Conservation (phyloP, 1,139 yeast genomes). For the Suhomyces taliae region DNA sequence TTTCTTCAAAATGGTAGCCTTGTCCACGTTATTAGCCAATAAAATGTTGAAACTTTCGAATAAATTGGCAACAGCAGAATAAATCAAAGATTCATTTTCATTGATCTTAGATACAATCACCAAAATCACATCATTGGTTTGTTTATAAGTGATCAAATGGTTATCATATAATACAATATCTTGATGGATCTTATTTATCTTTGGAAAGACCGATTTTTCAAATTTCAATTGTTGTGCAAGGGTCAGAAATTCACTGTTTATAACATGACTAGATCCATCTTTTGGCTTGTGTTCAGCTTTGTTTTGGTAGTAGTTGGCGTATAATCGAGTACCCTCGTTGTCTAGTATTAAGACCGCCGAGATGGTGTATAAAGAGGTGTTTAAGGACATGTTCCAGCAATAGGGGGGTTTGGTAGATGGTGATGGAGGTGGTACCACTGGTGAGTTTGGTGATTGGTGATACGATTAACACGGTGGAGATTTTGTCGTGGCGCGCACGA, state of each 20-base stretch:
- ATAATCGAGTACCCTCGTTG: slow-evolving; percentile 75
- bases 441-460: slow-evolving; percentile 1
- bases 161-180: slow-evolving; percentile 81
- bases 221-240: slow-evolving; percentile 70
- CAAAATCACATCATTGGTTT: slow-evolving; percentile 73
- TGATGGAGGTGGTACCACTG: background rate
- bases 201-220: slow-evolving; percentile 69
- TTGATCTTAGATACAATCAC: slow-evolving; percentile 69
- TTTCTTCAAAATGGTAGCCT: slow-evolving; percentile 72
- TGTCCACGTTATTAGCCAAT: slow-evolving; percentile 74
- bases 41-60: slow-evolving; percentile 79
- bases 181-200: slow-evolving; percentile 76
- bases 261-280: slow-evolving; percentile 4
- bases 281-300: slow-evolving; percentile 22
- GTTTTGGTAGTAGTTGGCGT: slow-evolving; percentile 75
- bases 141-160: slow-evolving; percentile 80
- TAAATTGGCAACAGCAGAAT: slow-evolving; percentile 74
- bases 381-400: slow-evolving; percentile 45
- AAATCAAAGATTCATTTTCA: slow-evolving; percentile 85
- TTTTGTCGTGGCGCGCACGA: slow-evolving; percentile 4
- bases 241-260: slow-evolving; percentile 26
- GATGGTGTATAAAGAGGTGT: slow-evolving; percentile 74
- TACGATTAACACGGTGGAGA: slow-evolving; percentile 8
- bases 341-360: slow-evolving; percentile 79
- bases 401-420: background rate